Evolutionary conservation across 139 green algal species (phyloP).

Genomic region (Asterochloris erici): DNA sequence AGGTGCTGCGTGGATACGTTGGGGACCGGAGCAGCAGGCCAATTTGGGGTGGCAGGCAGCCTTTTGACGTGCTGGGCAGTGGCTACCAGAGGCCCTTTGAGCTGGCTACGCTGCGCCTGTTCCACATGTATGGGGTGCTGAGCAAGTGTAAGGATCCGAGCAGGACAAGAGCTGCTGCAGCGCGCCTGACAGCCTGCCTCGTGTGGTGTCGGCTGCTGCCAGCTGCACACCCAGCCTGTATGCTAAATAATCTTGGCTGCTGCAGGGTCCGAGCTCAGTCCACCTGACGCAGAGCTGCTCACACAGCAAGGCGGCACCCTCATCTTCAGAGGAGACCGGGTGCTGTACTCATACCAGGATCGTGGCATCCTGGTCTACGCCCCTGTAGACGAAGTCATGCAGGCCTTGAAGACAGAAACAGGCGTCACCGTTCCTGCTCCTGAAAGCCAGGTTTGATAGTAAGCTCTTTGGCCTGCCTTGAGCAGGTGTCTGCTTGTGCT

Average conservation of each 20-base stretch:
- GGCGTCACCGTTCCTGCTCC: no score
- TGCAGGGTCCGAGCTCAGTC: slow-evolving; percentile 65
- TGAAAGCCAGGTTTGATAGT: no score
- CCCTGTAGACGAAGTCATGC: slow-evolving; percentile 34
- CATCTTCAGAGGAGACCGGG: slow-evolving; percentile 48
- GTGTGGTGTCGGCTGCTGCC: background rate
- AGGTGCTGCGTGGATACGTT: slow-evolving; percentile 77
- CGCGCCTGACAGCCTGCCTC: background rate
- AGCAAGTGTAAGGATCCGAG: slow-evolving; percentile 49
- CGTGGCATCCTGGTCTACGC: slow-evolving; percentile 52
- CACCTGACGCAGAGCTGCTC: slow-evolving; percentile 51
- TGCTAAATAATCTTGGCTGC: background rate
- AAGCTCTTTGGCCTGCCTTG: no score
- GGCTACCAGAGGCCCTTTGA: slow-evolving; percentile 81
- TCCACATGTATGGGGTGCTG: slow-evolving; percentile 78
- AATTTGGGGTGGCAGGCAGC: slow-evolving; percentile 47
- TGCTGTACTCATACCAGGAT: slow-evolving; percentile 52
- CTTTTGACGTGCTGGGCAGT: slow-evolving; percentile 74
- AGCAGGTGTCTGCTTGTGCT: no score
- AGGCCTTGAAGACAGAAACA: no score
- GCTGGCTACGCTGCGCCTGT: slow-evolving; percentile 78
- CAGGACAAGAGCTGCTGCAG: background rate
- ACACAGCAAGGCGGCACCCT: slow-evolving; percentile 74
- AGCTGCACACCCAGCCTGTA: no score
- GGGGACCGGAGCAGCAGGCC: slow-evolving; percentile 58